Base-by-base conservation (phyloP, 2,329 filamentous ascomycete genomes). In the Stachybotrys chlorohalonatus region DNA sequence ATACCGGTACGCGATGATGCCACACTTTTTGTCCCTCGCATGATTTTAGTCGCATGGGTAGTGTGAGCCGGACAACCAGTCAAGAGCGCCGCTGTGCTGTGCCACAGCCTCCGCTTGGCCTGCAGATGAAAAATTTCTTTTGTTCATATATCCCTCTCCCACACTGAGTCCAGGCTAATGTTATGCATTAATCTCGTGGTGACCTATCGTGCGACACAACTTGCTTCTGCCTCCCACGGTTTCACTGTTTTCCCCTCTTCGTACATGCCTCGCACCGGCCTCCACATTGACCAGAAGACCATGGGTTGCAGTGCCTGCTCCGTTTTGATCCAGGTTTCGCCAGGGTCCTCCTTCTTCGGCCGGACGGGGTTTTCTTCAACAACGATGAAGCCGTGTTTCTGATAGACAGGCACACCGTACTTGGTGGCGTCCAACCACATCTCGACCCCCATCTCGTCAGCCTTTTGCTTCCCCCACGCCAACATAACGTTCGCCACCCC, bases 341-440 rank as follows among this genome's bases (percentile, higher is more conserved):
- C 57, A 0, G 58, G 58, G 0, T 53, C 51, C 1, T 50, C 31
- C 16, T 63, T 62, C 1, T 15, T 54, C 0, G 60, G 57, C 3
- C 51, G 46, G 5, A 58, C 3, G 1, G 32, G 52, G 17, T 60
- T 62, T 39, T 57, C 52, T 9, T 57, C 51, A 31, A 61, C 56
- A 0, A 63, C 52, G 1, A 54, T 52, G 53, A 63, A 62, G 6
- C 60, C 59, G n/a, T 63, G 61, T 47, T 59, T 63, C 24, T 58
- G 45, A 32, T 63, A 63, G 3, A 63, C 58, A 2, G 60, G 58
- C 0, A 63, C 57, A 0, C 61, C 61, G 3, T 57, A 57, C 24
- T 61, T 55, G 7, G 60, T 63, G 1, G 61, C 58, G 47, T 62
- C 61, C 0, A 63, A 52, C 61, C 61, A 63, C 24, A 63, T 59